A percentile compares a stretch with the other conserved stretches of the same genome.
Evolutionary conservation across 352 stramenopile genomes (phyloP).

Genomic region (Globisporangium polare): DNA sequence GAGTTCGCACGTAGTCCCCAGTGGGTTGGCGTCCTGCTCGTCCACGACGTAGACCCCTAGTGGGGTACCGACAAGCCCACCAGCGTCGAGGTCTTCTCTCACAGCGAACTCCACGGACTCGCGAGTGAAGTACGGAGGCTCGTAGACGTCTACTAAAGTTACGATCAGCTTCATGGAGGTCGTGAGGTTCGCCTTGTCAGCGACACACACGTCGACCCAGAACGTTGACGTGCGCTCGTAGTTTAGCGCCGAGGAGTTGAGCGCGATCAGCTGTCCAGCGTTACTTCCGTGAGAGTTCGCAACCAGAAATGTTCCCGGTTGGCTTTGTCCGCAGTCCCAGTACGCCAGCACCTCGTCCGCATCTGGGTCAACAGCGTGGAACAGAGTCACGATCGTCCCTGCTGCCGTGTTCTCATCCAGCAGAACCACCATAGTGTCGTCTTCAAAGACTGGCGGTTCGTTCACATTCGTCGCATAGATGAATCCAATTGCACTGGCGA

Average conservation of each 20-base stretch:
- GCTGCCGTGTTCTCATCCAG: conserved; percentile 8
- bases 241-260: conserved; percentile 31
- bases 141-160: conserved; percentile 43
- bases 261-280: conserved; percentile 25
- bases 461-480: conserved; percentile 43
- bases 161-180: conserved; percentile 22
- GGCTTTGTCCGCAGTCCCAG: conserved; percentile 43
- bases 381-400: conserved; percentile 13
- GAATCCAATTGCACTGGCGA: conserved; percentile 9
- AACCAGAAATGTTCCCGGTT: conserved; percentile 28
- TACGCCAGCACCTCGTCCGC: conserved; percentile 30
- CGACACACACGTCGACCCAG: conserved; percentile 47
- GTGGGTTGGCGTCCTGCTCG: conserved; percentile 13
- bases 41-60: conserved; percentile 6
- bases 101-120: conserved; percentile 23
- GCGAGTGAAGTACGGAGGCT: conserved; percentile 36
- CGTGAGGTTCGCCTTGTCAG: conserved; percentile 29
- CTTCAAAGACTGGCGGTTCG: conserved; percentile 19
- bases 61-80: conserved; percentile 11
- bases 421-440: background rate
- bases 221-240: conserved; percentile 31
- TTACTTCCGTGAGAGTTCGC: conserved; percentile 11
- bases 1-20: conserved; percentile 1
- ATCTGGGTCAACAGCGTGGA: conserved; percentile 37
- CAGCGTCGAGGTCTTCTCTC: conserved; percentile 23